phyloP scores from a whole-genome alignment of 2,329 filamentous ascomycete genomes.

The Pseudovirgaria hyperparasitica region DNA sequence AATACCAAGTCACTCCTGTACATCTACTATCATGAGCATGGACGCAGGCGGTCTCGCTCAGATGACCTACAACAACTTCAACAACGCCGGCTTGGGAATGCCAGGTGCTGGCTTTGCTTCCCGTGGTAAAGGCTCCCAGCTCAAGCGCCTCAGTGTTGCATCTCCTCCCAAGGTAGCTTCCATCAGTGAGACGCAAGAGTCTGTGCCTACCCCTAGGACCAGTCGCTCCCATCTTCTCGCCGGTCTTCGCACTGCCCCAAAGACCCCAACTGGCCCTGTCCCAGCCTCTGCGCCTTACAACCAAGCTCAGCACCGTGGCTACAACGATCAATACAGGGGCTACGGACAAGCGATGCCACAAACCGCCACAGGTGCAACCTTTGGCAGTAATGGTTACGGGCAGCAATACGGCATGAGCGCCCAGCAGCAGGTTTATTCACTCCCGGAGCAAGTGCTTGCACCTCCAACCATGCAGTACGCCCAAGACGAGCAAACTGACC shows the following conservation, averaged over 20 bases:
- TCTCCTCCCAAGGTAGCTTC: conserved; percentile 56
- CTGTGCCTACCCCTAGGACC: conserved; percentile 72
- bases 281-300: conserved; percentile 51
- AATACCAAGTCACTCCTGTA: conserved; percentile 10
- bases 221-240: conserved; percentile 91
- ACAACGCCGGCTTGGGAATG: conserved; percentile 57
- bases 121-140: conserved; percentile 68
- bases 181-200: conserved; percentile 53
- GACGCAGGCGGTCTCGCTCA: conserved; percentile 99
- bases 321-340: conserved; percentile 26
- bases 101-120: conserved; percentile 74
- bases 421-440: conserved; percentile 48
- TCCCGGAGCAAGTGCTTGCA: conserved; percentile 75
- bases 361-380: conserved; percentile 44
- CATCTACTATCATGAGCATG: conserved; percentile 42
- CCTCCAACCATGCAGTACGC: conserved; percentile 67
- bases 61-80: conserved; percentile 75
- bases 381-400: conserved; percentile 31
- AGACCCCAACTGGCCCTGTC: conserved; percentile 55
- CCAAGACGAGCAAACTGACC: conserved; percentile 65
- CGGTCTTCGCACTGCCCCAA: conserved; percentile 84
- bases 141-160: conserved; percentile 79
- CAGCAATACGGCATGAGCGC: conserved; percentile 33
- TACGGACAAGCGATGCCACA: conserved; percentile 39
- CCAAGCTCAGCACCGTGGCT: conserved; percentile 36